Evolutionary conservation across 2,329 filamentous ascomycete species (phyloP).

Genomic region (Fusarium liriodendri): DNA sequence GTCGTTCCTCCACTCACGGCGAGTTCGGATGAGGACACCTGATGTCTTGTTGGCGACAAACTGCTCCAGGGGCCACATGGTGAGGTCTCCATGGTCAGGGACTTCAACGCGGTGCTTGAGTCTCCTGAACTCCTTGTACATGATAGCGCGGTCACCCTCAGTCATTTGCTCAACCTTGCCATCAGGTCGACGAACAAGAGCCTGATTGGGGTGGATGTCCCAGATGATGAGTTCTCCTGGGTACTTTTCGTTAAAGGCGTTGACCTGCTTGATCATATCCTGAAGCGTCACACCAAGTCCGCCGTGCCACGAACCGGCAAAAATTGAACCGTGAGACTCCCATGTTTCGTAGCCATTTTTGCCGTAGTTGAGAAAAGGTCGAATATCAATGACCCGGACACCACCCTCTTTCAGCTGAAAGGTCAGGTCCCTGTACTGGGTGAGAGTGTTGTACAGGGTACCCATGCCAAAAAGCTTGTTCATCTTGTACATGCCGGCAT

Average conservation of each 20-base stretch:
- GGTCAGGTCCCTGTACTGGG: constrained; percentile 34
- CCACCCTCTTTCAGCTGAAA: constrained; percentile 45
- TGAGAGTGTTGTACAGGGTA: constrained; percentile 35
- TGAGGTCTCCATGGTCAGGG: constrained; percentile 39
- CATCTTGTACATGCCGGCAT: constrained; percentile 43
- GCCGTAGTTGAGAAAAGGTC: constrained; percentile 19
- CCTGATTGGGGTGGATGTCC: constrained; percentile 40
- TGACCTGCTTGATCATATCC: constrained; percentile 45
- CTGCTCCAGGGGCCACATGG: constrained; percentile 35
- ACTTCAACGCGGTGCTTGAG: constrained; percentile 39
- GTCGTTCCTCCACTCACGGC: constrained; percentile 33
- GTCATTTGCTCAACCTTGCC: not conserved
- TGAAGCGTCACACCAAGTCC: constrained; percentile 38
- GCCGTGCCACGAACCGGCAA: constrained; percentile 37
- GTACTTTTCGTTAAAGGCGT: constrained; percentile 42
- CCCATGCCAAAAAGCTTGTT: not conserved
- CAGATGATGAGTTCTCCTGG: constrained; percentile 50
- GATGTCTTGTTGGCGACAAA: constrained; percentile 43
- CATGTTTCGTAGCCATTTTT: constrained; percentile 5
- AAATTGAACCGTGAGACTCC: constrained; percentile 35
- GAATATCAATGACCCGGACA: constrained; percentile 46
- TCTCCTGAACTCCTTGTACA: constrained; percentile 38
- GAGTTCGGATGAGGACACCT: constrained; percentile 45
- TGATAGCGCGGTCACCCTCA: not conserved
- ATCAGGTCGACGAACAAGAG: not conserved